Base-by-base conservation (phyloP, 2,329 filamentous ascomycete species). In the Penicillium rolfsii region DNA sequence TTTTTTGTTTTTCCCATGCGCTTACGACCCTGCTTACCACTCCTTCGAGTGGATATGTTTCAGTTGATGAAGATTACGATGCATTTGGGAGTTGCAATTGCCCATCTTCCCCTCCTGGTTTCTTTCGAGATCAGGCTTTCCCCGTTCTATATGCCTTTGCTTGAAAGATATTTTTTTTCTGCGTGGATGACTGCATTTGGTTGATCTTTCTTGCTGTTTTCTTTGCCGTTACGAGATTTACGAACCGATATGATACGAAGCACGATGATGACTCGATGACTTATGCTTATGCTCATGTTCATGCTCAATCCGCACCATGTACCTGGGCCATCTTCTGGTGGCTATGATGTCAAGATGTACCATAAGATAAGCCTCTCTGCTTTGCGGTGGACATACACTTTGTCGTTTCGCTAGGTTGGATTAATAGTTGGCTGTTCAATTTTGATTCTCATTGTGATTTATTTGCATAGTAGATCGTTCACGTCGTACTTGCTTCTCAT, bases 261-360 rank as follows among this genome's bases (percentile, higher is more conserved):
- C 61, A 66, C 48, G 46, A 67, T 64, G 55, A 66, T 52, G 62
- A 65, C 46, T 58, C 58, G 38, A 66, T 60, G 64, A 66, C 56
- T 64, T 59, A 65, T 63, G 62, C 59, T 64, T 48, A 59, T 64
- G 63, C 55, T 26, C 36, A 45, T 62, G 63, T 53, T 59, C 45
- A 49, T 49, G 26, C 26, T 26, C 43, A 46, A 22, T 16, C 41
- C 58, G 58, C 57, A 60, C 62, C 28, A 40, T 36, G 35, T 40
- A n/a, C 30, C 49, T 41, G 61, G 60, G 59, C 58, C 61, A 45
- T 56, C 19, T 62, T 40, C 53, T 60, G 49, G 50, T 52, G 50
- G 50, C 50, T n/a, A 50, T 50, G 41, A 36, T 45, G 52, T 62
- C n/a, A 52, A 62, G 53, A 65, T 65, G 63, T 67, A 67, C 58